These are phyloP conservation scores for Beauveria sp. DNA, from an alignment of 2,329 filamentous ascomycete genomes.

Conservation along the genomic window DNA sequence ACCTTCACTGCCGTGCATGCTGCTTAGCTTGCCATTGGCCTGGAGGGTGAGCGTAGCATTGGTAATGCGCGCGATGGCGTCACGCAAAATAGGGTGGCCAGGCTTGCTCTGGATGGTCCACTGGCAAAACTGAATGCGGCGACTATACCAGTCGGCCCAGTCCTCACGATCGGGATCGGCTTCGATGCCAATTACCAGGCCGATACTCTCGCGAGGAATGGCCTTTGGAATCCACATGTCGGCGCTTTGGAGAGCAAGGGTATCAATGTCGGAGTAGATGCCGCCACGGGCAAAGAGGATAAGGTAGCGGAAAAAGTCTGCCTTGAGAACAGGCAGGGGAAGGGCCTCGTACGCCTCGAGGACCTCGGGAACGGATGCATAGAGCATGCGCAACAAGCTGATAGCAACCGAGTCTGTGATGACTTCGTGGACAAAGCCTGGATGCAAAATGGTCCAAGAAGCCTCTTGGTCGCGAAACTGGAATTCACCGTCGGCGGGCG, in stretches of 20 bases:
- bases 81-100: constrained; percentile 83
- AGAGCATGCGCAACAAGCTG: constrained; percentile 77
- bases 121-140: constrained; percentile 95
- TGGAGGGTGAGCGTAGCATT: constrained; percentile 71
- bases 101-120: constrained; percentile 98
- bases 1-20: constrained; percentile 50
- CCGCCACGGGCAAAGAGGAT: constrained; percentile 55
- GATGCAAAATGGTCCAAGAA: constrained; percentile 81
- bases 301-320: constrained; percentile 72
- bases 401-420: constrained; percentile 84
- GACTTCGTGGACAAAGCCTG: constrained; percentile 90
- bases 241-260: constrained; percentile 72
- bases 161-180: constrained; percentile 89
- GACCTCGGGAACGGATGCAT: constrained; percentile 73
- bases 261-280: constrained; percentile 89
- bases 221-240: constrained; percentile 77
- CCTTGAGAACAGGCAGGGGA: constrained; percentile 67
- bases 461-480: constrained; percentile 76
- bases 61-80: constrained; percentile 81
- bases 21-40: constrained; percentile 54
- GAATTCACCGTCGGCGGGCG: constrained; percentile 70
- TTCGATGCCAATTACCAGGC: constrained; percentile 89
- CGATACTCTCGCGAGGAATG: constrained; percentile 70
- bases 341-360: constrained; percentile 68
- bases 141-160: constrained; percentile 93